Conservation (phyloP, 2,329 filamentous ascomycete species). For the Aspergillus nomiae region DNA sequence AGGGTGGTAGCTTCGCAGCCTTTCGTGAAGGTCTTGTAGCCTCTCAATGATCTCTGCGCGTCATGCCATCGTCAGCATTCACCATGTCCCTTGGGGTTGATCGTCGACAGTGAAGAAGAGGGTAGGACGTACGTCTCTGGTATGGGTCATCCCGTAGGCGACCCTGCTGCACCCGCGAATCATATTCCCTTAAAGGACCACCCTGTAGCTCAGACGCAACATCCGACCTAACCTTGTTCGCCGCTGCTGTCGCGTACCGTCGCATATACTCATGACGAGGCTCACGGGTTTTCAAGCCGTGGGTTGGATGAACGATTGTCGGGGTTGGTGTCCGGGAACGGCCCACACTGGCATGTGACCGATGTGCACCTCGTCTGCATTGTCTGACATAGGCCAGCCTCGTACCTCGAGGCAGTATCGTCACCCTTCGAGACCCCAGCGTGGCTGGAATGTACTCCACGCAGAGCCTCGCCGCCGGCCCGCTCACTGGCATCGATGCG, state of each 20-base stretch:
- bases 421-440: slow-evolving; percentile 23
- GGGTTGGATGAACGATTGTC: neutral
- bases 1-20: slow-evolving; percentile 72
- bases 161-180: slow-evolving; percentile 73
- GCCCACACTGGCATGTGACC: neutral
- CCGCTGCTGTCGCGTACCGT: slow-evolving; percentile 20
- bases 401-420: slow-evolving; percentile 21
- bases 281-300: slow-evolving; percentile 1
- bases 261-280: slow-evolving; percentile 11
- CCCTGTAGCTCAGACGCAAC: slow-evolving; percentile 20
- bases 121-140: slow-evolving; percentile 69
- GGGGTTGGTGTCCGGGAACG: neutral
- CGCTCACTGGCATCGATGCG: slow-evolving; percentile 27
- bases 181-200: slow-evolving; percentile 87
- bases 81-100: neutral
- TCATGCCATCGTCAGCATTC: neutral
- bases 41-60: slow-evolving; percentile 77
- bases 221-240: neutral
- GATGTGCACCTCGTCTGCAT: slow-evolving; percentile 21
- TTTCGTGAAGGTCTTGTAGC: slow-evolving; percentile 85
- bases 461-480: slow-evolving; percentile 33
- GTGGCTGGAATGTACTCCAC: slow-evolving; percentile 31
- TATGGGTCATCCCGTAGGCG: slow-evolving; percentile 83
- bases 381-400: slow-evolving; percentile 21
- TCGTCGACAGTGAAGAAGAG: neutral